Evolutionary conservation across 768 basidiomycete genomes (phyloP), one percentile per base, ranked within the genome.

Genomic region (Lactarius sanguifluus): DNA sequence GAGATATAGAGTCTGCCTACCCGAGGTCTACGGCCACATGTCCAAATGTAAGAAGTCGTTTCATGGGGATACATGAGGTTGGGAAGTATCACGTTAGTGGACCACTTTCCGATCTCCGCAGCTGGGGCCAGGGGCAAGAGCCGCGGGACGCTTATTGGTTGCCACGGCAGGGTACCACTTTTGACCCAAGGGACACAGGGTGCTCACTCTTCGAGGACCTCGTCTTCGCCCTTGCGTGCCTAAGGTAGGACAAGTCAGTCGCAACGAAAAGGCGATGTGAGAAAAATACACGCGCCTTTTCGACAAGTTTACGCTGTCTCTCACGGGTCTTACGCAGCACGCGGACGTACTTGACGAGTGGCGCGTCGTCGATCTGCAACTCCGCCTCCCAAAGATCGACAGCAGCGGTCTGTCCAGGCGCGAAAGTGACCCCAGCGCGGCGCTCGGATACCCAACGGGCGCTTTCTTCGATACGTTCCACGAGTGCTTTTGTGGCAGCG

Each of bases 391-490:
- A 96, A 65, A 79, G 76, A 62, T 86, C 82, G 5, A 98, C 90
- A 47, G 88, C 86, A 2, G 75, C 77, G 70, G 90, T 75, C 70
- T 85, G 85, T 3, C 84, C 86, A 1, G 97, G 96, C 4, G 86
- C 83, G 71, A 98, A 95, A 28, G 78, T 77, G 3, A 97, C 87
- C 25, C 79, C 80, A 64, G 85, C 85, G 64, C 97, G 81, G 73
- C 80, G 82, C 72, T 83, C 78, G 74, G 92, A 89, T 45, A 92
- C 81, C 92, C 90, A 98, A 66, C 79, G 82, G 16, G 83, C 82
- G 68, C 90, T 93, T 72, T 92, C 91, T 69, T 98, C 95, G 54
- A 96, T 77, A 23, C 93, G 87, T 74, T 98, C 96, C 59, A 96
- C 79, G 15, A 99, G 79, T 0, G 81, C 80, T 77, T 96, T 98